These are phyloP conservation scores for Paecilomyces niveus DNA, from an alignment of 2,329 filamentous ascomycete species.

Conservation along the genomic window DNA sequence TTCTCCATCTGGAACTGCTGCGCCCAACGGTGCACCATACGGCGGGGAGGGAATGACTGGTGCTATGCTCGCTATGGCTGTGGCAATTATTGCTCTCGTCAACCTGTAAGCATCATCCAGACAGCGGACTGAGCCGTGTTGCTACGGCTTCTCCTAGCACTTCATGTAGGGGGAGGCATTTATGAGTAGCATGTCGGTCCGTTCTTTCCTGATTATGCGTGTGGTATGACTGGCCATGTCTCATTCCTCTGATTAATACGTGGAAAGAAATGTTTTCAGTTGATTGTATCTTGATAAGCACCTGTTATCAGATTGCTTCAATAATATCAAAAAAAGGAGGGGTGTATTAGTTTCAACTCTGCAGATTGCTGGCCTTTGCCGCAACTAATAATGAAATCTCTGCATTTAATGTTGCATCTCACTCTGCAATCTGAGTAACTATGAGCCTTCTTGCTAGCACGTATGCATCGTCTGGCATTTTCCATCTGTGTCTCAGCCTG, in stretches of 20 bases:
- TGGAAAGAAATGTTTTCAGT: not conserved
- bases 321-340: not conserved
- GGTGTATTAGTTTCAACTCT: not conserved
- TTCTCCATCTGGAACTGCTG: not conserved
- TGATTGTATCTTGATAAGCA: not conserved
- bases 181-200: not conserved
- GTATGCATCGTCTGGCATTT: too few species aligned
- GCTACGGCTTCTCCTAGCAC: not conserved
- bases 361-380: not conserved
- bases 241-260: not conserved
- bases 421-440: too few species aligned
- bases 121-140: not conserved
- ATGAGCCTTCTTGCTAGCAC: too few species aligned
- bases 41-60: not conserved
- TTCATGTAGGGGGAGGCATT: not conserved
- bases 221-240: not conserved
- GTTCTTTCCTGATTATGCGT: not conserved
- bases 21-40: not conserved
- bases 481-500: too few species aligned
- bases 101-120: not conserved
- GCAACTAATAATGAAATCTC: not conserved
- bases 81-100: not conserved
- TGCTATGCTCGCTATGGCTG: not conserved
- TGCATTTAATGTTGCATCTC: not conserved
- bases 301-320: not conserved